phyloP scores from a whole-genome alignment of 1,284 basidiomycete genomes.

The Taiwanofungus camphoratus region DNA sequence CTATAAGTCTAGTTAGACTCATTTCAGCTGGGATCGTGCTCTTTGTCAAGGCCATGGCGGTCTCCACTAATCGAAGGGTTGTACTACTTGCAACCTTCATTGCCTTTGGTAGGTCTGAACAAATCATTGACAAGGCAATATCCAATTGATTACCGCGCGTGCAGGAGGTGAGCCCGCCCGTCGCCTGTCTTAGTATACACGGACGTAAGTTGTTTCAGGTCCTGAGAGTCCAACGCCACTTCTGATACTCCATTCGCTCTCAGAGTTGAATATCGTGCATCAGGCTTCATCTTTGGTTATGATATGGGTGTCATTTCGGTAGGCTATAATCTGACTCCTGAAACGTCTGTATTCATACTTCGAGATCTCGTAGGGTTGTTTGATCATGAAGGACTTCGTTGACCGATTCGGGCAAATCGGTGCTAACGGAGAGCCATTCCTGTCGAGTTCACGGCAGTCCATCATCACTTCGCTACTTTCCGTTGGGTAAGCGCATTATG shows the following conservation, averaged over 20 bases:
- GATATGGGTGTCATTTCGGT: constrained; percentile 68
- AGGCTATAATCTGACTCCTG: background rate
- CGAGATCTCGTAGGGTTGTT: constrained; percentile 51
- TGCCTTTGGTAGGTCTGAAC: constrained; percentile 5
- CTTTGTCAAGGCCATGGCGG: no score
- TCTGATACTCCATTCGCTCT: background rate
- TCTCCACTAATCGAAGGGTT: constrained; percentile 1
- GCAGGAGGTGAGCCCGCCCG: constrained; percentile 22
- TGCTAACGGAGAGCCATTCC: constrained; percentile 42
- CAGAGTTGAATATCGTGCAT: constrained; percentile 4
- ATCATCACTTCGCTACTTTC: constrained; percentile 78
- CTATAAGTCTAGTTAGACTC: no score
- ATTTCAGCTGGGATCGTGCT: no score
- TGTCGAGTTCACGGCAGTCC: constrained; percentile 61
- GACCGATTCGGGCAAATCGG: constrained; percentile 56
- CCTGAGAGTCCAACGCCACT: background rate
- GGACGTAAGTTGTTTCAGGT: constrained; percentile 1
- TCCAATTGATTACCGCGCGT: background rate
- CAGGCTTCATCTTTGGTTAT: constrained; percentile 61
- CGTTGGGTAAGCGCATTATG: constrained; percentile 46
- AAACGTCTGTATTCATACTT: background rate
- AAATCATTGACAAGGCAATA: background rate
- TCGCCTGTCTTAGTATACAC: background rate
- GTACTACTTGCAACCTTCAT: constrained; percentile 4
- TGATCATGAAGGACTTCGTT: constrained; percentile 78